Base-by-base conservation (phyloP, 1,284 basidiomycete genomes). In the Ustilago vetiveriae region DNA sequence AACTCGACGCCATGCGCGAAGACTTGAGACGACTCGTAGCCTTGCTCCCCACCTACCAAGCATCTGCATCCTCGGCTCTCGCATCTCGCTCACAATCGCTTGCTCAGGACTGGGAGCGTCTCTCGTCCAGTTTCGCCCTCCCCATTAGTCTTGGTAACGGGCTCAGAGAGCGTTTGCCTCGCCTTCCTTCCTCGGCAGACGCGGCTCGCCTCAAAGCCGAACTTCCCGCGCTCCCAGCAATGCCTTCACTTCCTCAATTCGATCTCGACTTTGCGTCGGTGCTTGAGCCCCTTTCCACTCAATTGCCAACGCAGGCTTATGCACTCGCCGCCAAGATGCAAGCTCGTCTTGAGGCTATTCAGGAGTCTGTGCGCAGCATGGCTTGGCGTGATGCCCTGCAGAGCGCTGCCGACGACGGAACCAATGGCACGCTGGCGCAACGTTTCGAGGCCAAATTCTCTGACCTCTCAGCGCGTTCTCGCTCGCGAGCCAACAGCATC, bases 1-100 rank as follows among this genome's bases (percentile, higher is more conserved):
- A 78, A 38, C 49, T 75, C 30, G 72, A 74, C 21, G 75, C 68
- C 1, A 50, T 78, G 35, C 65, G 62, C 17, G 72, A 76, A 22
- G 75, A 78, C 23, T 39, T 76, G 30, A 40, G 59, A 6, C 50
- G 54, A 6, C 50, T 78, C 2, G 55, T 60, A 10, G 52, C 58
- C 0, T 33, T 74, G 4, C 60, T 78, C 4, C 74, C 74, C 3
- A 57, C 48, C n/a, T 65, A 55, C 19, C 56, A 56, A 36, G 42
- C 58, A 29, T 48, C 52, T 2, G 68, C 68, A n/a, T 62, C 55
- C 14, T 72, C 69, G 3, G 66, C 73, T 16, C 40, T 75, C 23
- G 66, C 62, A 14, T 66, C 64, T 30, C 60, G 70, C 4, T 72
- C 72, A 9, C 71, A 74, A 17, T 68, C 62, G 6, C 69, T 71